Evolutionary conservation across 768 basidiomycete species (phyloP).

Genomic region (Hypsizygus marmoreus): DNA sequence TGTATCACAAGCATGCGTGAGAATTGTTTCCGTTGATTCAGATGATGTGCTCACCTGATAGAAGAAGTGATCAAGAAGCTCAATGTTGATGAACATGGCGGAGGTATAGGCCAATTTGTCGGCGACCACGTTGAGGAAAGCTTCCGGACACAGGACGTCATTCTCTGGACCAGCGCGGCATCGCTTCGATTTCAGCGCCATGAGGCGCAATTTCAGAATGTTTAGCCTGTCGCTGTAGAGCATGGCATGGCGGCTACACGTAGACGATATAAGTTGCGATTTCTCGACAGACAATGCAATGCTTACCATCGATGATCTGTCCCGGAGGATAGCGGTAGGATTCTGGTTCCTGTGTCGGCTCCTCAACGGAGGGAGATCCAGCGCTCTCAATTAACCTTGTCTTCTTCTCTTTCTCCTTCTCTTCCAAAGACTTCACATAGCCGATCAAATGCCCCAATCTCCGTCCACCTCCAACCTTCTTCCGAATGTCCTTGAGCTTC

Average conservation of each 20-base stretch:
- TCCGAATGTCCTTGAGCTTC: constrained; percentile 84
- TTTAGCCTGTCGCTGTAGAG: constrained; percentile 80
- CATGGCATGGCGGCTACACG: constrained; percentile 86
- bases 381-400: constrained; percentile 45
- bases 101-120: constrained; percentile 96
- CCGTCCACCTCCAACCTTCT: constrained; percentile 85
- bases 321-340: constrained; percentile 91
- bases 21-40: not conserved
- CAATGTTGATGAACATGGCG: constrained; percentile 98
- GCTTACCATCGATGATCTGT: constrained; percentile 88
- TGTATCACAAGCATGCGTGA: constrained; percentile 28
- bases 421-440: constrained; percentile 84
- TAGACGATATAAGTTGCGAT: constrained; percentile 13
- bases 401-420: constrained; percentile 67
- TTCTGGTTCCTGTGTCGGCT: constrained; percentile 48
- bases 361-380: constrained; percentile 32
- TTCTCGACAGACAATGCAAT: not conserved
- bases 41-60: constrained; percentile 67
- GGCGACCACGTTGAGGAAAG: constrained; percentile 94
- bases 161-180: constrained; percentile 88
- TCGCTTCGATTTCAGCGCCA: constrained; percentile 85
- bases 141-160: constrained; percentile 92
- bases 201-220: constrained; percentile 83
- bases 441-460: constrained; percentile 73
- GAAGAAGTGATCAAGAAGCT: constrained; percentile 97